Evolutionary conservation across 352 stramenopile genomes (phyloP).

Genomic region (Pythium myriotylum): DNA sequence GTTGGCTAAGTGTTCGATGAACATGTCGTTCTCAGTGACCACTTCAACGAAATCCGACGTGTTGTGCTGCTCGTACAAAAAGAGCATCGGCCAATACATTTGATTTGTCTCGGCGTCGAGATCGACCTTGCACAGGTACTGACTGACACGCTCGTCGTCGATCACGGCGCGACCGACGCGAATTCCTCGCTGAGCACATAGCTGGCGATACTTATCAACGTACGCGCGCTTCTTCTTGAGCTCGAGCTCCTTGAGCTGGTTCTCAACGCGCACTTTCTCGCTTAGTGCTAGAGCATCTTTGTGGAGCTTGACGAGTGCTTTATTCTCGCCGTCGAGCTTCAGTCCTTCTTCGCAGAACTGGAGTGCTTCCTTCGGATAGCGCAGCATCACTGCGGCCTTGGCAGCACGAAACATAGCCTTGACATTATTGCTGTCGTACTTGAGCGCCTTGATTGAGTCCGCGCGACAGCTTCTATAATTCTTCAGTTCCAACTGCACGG

Average conservation of each 20-base stretch:
- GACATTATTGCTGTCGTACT: conserved; percentile 68
- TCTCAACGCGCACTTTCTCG: conserved; percentile 62
- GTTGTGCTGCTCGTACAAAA: conserved; percentile 85
- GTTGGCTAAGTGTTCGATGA: conserved; percentile 88
- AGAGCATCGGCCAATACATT: conserved; percentile 84
- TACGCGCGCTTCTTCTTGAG: conserved; percentile 65
- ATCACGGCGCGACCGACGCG: conserved; percentile 76
- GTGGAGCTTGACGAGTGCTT: conserved; percentile 71
- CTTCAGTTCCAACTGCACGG: conserved; percentile 80
- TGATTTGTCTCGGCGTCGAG: conserved; percentile 57
- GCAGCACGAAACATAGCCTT: conserved; percentile 87
- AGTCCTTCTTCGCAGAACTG: conserved; percentile 82
- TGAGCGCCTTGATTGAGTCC: conserved; percentile 73
- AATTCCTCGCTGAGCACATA: conserved; percentile 64
- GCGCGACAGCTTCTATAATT: conserved; percentile 88
- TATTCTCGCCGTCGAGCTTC: conserved; percentile 76
- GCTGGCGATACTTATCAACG: conserved; percentile 79
- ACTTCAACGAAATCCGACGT: conserved; percentile 84
- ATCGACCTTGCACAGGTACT: conserved; percentile 84
- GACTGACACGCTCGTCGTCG: conserved; percentile 75
- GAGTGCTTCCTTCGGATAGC: conserved; percentile 76
- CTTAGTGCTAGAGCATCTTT: conserved; percentile 59
- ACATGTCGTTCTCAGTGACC: conserved; percentile 76
- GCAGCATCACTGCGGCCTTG: conserved; percentile 81
- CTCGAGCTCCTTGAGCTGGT: conserved; percentile 55